Evolutionary conservation across 2,329 filamentous ascomycete genomes (phyloP), one percentile per base, ranked within the genome.

Genomic region (Clarireedia monteithiana): DNA sequence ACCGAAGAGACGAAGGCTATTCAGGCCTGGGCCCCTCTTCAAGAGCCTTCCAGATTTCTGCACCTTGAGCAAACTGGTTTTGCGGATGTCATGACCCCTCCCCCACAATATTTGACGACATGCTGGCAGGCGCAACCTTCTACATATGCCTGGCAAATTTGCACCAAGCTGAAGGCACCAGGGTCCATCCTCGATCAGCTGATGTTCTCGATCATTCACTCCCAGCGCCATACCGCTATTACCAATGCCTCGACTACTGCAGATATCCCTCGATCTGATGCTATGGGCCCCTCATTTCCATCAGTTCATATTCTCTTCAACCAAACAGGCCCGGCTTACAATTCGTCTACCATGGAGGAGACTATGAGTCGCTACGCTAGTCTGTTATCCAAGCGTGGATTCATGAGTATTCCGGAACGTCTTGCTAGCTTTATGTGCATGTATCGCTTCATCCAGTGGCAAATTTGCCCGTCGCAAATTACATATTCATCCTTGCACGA

Each of bases 371-470:
- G 61, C 20, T 68, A 68, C 49, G 58, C 62, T 14, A 55, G 57
- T 40, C 59, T 68, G 3, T 58, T 67, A 27, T 60, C 63, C 3
- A 58, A 48, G 23, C 61, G 66, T 14, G 64, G 66, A 9, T 66
- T 68, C 51, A 20, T 60, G 5, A 57, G 61, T 7, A 63, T 66
- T 14, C 65, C 66, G 2, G 66, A 68, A 46, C 66, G 64, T 42
- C 61, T 68, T 15, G 64, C 63, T 9, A 64, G 62, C 5, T 68
- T 68, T 54, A 66, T 68, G 62, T 66, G 63, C 58, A 68, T 67
- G 65, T 68, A 67, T 27, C 60, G 62, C 12, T 66, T 68, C 40
- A 58, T 67, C 7, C 63, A 65, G 56, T 67, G 64, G 64, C 63
- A 64, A 36, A 65, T 65, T 5, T 55, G 42, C 6, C 62, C 60